Evolutionary conservation across 164 flowering plant genomes (phyloP).

Genomic region (Berberis vulgaris): DNA sequence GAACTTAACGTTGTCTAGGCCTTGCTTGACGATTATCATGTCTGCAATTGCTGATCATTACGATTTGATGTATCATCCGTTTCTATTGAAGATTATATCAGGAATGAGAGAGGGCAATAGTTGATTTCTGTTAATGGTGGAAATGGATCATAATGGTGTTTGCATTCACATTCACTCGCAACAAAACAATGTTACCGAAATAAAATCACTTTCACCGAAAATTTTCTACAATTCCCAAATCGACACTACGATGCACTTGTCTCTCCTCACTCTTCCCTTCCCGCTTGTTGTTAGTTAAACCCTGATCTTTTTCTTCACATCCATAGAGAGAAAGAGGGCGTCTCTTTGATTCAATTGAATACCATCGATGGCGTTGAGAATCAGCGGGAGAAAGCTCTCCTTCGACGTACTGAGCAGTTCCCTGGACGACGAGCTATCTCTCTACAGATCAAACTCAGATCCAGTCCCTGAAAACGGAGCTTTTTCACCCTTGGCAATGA

Average conservation of each 20-base stretch:
- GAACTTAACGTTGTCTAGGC: too few relatives aligned
- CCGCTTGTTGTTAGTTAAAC: not conserved
- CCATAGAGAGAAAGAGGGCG: not conserved
- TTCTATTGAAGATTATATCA: too few relatives aligned
- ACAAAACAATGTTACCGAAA: too few relatives aligned
- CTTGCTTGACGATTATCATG: too few relatives aligned
- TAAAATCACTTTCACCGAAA: too few relatives aligned
- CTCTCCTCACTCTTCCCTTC: not conserved
- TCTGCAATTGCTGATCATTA: too few relatives aligned
- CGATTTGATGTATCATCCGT: too few relatives aligned
- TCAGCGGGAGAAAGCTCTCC: constrained; percentile 43
- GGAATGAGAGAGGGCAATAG: too few relatives aligned
- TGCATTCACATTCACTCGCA: too few relatives aligned
- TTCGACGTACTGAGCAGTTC: constrained; percentile 42
- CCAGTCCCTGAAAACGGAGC: constrained; percentile 10
- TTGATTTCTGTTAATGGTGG: too few relatives aligned
- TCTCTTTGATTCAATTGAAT: not conserved
- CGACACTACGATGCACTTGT: not conserved
- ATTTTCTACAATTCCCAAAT: too few relatives aligned
- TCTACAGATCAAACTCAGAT: constrained; percentile 31
- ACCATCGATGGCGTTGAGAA: constrained; percentile 34
- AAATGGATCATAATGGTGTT: too few relatives aligned
- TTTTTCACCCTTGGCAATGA: not conserved
- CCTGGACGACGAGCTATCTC: constrained; percentile 6
- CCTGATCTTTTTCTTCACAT: not conserved